Evolutionary conservation across 176 grass and related monocot genomes (phyloP).

Genomic region (Raddia distichophylla): DNA sequence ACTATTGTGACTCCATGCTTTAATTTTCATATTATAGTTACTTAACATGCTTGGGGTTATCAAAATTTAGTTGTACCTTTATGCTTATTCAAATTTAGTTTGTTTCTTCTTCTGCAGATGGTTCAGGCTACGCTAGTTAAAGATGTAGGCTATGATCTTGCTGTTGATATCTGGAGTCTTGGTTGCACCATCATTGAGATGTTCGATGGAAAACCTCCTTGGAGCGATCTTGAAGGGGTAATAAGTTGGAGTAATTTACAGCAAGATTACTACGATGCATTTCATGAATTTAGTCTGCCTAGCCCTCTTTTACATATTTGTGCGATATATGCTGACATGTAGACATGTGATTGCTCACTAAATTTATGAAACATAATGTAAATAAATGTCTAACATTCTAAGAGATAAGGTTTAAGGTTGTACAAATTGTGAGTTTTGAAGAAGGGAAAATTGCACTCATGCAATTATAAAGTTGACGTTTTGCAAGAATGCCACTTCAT

Average conservation of each 20-base stretch:
- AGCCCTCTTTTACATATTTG: neutral
- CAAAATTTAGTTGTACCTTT: neutral
- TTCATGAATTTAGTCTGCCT: conserved; percentile 26
- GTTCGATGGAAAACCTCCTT: conserved; percentile 87
- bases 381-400: neutral
- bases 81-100: conserved; percentile 27
- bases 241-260: conserved; percentile 41
- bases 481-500: too few species aligned
- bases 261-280: conserved; percentile 37
- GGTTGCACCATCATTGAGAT: conserved; percentile 98
- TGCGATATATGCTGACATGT: neutral
- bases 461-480: too few species aligned
- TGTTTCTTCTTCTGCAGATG: conserved; percentile 62
- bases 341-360: neutral
- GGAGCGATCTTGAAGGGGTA: conserved; percentile 98
- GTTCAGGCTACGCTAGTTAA: conserved; percentile 80
- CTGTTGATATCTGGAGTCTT: conserved; percentile 98
- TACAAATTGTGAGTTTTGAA: conserved; percentile 9
- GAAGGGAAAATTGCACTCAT: neutral
- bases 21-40: conserved; percentile 3
- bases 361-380: conserved; percentile 3
- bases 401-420: neutral
- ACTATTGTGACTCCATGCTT: conserved; percentile 8
- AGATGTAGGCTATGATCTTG: conserved; percentile 79
- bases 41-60: conserved; percentile 27